phyloP scores from a whole-genome alignment of 2,329 filamentous ascomycete genomes.

The Pseudogymnoascus sp. region DNA sequence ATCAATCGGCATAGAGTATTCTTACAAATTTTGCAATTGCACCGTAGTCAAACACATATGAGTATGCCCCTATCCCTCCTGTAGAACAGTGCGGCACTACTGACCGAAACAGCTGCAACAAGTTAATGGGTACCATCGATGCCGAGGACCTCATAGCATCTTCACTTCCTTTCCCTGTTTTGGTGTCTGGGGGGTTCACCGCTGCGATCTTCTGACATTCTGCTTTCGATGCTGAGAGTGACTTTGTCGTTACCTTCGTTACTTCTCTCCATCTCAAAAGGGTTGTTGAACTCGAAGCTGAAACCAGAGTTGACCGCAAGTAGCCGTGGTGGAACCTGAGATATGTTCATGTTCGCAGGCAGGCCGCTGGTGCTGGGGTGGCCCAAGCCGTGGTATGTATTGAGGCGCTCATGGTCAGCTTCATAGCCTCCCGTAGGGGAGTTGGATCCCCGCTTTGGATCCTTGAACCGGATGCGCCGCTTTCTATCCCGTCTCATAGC shows the following conservation, averaged over 20 bases:
- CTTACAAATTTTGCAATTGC: background rate
- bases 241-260: background rate
- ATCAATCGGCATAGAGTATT: background rate
- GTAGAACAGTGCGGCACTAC: background rate
- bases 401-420: background rate
- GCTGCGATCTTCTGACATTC: background rate
- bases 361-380: background rate
- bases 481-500: background rate
- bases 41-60: background rate
- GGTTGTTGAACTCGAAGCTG: background rate
- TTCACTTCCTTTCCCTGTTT: background rate
- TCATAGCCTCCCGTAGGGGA: background rate
- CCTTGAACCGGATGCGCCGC: background rate
- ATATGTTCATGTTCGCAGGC: background rate
- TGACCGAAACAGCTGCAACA: background rate
- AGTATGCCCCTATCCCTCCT: background rate
- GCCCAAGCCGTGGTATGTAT: background rate
- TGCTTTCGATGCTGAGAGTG: background rate
- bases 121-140: background rate
- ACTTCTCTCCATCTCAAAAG: background rate
- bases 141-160: background rate
- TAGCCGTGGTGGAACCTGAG: background rate
- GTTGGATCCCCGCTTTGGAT: background rate
- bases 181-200: background rate
- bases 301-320: constrained; percentile 5